Evolutionary conservation across 208 protist species (phyloP).

Genomic region (Acanthamoeba healyi): DNA sequence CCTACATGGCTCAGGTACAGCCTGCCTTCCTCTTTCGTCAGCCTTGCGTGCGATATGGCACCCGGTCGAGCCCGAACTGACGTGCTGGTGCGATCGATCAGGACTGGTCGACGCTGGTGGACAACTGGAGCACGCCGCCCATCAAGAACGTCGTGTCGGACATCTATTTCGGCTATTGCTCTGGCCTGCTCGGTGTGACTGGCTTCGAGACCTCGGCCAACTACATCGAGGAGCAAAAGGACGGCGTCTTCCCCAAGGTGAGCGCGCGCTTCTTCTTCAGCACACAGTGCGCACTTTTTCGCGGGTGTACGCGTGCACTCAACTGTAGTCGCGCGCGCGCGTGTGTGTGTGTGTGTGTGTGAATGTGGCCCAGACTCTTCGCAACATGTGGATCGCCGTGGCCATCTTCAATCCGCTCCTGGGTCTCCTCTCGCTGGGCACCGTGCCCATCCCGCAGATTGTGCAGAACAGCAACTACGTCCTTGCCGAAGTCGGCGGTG

Average conservation of each 20-base stretch:
- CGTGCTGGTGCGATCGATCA: background rate
- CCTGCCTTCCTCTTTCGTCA: too few species aligned
- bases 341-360: background rate
- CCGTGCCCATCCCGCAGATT: slow-evolving; percentile 67
- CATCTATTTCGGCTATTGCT: slow-evolving; percentile 92
- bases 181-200: slow-evolving; percentile 91
- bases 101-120: slow-evolving; percentile 60
- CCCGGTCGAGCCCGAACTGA: too few species aligned
- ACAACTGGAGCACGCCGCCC: slow-evolving; percentile 79
- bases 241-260: slow-evolving; percentile 90
- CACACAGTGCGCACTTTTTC: too few species aligned
- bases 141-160: slow-evolving; percentile 65
- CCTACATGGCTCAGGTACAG: slow-evolving; percentile 58
- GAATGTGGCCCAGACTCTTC: slow-evolving; percentile 79
- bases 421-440: slow-evolving; percentile 80
- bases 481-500: slow-evolving; percentile 37
- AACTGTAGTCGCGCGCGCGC: background rate
- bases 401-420: slow-evolving; percentile 90
- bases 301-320: background rate
- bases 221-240: slow-evolving; percentile 92
- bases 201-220: slow-evolving; percentile 94
- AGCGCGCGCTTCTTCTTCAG: background rate
- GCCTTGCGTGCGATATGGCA: too few species aligned
- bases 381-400: slow-evolving; percentile 92
- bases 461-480: slow-evolving; percentile 44